Evolutionary conservation across 176 grass and related monocot genomes (phyloP).

Genomic region (barley (Hordeum vulgare)): DNA sequence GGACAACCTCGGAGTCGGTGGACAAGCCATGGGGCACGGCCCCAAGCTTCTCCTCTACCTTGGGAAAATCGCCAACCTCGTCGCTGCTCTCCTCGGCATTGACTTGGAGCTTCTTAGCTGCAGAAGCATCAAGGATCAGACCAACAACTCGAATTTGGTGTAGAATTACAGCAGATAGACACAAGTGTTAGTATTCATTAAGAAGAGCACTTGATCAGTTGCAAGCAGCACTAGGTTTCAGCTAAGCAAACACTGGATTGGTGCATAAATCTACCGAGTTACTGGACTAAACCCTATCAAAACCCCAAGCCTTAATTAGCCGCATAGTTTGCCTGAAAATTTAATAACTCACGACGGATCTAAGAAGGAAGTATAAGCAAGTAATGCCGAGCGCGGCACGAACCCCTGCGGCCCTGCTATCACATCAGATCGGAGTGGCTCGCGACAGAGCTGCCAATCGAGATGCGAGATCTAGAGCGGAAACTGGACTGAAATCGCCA

Average conservation of each 20-base stretch:
- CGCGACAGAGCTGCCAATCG: not conserved
- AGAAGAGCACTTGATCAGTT: not conserved
- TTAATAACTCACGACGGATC: not conserved
- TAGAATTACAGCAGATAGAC: not conserved
- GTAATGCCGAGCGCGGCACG: not conserved
- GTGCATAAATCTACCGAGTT: not conserved
- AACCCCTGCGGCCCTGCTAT: not conserved
- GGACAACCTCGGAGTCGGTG: constrained; percentile 73
- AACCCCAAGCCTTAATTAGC: not conserved
- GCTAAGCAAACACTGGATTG: not conserved
- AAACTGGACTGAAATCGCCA: not conserved
- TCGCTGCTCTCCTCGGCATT: constrained; percentile 85
- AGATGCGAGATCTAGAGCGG: not conserved
- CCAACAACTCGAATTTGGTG: not conserved
- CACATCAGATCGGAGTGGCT: not conserved
- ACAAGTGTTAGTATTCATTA: not conserved
- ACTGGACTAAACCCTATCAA: constrained; percentile 29
- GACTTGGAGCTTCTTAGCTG: constrained; percentile 75
- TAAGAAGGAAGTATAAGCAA: not conserved
- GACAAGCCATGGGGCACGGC: constrained; percentile 79
- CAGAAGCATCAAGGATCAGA: constrained; percentile 10
- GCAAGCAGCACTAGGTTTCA: not conserved
- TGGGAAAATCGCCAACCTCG: constrained; percentile 63
- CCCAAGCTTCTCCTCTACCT: constrained; percentile 92
- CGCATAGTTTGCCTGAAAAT: not conserved